A percentile compares a stretch with the other conserved stretches of the same genome.
phyloP scores from a whole-genome alignment of 495 filamentous ascomycete species.

The Cudoniella acicularis region DNA sequence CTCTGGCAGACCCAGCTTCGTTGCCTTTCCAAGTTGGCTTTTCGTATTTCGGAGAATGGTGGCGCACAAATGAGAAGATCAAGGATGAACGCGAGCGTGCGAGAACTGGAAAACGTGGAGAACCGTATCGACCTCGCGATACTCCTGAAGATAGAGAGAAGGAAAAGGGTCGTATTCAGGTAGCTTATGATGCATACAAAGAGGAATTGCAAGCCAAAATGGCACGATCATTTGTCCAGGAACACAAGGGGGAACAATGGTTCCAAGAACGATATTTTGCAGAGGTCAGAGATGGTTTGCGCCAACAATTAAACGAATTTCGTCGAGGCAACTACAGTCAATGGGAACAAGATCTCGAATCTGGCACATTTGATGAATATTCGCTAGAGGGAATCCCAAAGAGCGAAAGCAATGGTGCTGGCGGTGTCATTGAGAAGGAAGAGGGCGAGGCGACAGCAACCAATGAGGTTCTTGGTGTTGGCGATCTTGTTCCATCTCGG shows the following conservation, averaged over 20 bases:
- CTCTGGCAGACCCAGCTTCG: constrained; percentile 74
- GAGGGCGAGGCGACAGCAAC: constrained; percentile 88
- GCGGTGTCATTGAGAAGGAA: constrained; percentile 86
- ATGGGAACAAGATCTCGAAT: constrained; percentile 81
- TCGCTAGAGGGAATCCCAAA: constrained; percentile 94
- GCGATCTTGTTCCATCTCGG: constrained; percentile 76
- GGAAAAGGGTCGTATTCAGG: constrained; percentile 85
- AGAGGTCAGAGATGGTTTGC: constrained; percentile 68
- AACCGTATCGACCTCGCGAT: constrained; percentile 69
- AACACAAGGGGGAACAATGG: constrained; percentile 94
- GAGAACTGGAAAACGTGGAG: constrained; percentile 69
- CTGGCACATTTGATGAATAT: constrained; percentile 87
- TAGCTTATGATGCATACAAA: constrained; percentile 90
- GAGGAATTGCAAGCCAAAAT: constrained; percentile 90
- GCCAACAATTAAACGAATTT: constrained; percentile 66
- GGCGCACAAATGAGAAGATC: constrained; percentile 77
- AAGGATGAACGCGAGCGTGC: constrained; percentile 82
- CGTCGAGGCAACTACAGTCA: constrained; percentile 69
- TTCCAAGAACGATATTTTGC: constrained; percentile 93
- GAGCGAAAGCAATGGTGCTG: constrained; percentile 82
- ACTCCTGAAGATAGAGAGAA: constrained; percentile 80
- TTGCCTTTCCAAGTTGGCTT: constrained; percentile 94
- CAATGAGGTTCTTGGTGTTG: constrained; percentile 88
- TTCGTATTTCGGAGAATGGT: constrained; percentile 97
- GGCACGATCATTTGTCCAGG: constrained; percentile 80